Conservation (phyloP, 495 filamentous ascomycete genomes). For the Pseudevernia furfuracea region DNA sequence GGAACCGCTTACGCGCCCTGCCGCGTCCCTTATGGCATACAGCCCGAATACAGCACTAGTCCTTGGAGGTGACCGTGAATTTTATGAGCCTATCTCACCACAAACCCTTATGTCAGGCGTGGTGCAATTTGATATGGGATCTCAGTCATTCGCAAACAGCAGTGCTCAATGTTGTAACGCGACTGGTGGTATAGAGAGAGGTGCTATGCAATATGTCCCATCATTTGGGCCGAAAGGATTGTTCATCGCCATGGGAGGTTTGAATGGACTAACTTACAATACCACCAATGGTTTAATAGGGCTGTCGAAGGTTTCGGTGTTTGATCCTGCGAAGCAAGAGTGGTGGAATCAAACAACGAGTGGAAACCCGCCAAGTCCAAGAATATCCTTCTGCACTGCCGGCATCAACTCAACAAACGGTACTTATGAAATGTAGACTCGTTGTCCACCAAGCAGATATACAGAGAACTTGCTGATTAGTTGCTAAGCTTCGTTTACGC, state of each 20-base stretch:
- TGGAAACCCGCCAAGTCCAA: slow-evolving; percentile 10
- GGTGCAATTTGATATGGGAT: slow-evolving; percentile 10
- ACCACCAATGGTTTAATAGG: neutral
- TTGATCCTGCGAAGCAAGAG: slow-evolving; percentile 6
- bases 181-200: neutral
- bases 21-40: neutral
- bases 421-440: slow-evolving; percentile 19
- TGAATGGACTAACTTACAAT: neutral
- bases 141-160: slow-evolving; percentile 5
- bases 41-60: slow-evolving; percentile 1
- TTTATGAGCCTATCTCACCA: neutral
- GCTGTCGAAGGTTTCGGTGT: slow-evolving; percentile 12
- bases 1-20: neutral
- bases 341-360: slow-evolving; percentile 25
- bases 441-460: neutral
- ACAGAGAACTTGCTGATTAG: neutral
- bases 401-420: slow-evolving; percentile 14
- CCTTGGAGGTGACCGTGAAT: slow-evolving; percentile 10
- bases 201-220: slow-evolving; percentile 16
- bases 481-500: slow-evolving; percentile 17
- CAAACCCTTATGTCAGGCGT: neutral
- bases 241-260: slow-evolving; percentile 12
- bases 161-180: slow-evolving; percentile 4
- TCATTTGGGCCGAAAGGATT: slow-evolving; percentile 19
- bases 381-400: slow-evolving; percentile 12